Conservation (phyloP, 2,329 filamentous ascomycete species). For the Hymenotorrendiella dingleyae region DNA sequence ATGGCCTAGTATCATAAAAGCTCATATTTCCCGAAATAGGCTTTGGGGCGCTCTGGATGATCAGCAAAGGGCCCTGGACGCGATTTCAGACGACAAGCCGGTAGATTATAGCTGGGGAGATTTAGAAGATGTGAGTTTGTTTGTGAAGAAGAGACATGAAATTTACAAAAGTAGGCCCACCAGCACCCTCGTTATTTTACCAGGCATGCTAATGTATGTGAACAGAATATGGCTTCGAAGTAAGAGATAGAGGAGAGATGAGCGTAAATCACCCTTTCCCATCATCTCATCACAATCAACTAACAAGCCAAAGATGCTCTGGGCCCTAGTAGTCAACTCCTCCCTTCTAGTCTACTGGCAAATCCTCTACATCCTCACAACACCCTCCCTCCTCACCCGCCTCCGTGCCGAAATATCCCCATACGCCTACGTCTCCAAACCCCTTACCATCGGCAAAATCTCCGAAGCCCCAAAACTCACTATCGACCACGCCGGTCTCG, state of each 20-base stretch:
- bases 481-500: constrained; percentile 36
- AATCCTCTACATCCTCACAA: constrained; percentile 39
- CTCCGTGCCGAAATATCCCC: constrained; percentile 41
- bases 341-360: constrained; percentile 47
- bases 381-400: constrained; percentile 34
- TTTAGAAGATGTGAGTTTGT: constrained; percentile 41
- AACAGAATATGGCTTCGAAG: constrained; percentile 31
- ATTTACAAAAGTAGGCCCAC: constrained; percentile 31
- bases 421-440: constrained; percentile 34
- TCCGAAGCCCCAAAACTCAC: constrained; percentile 33
- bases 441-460: constrained; percentile 24
- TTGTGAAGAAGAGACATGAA: constrained; percentile 37
- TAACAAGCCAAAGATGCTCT: constrained; percentile 35
- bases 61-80: constrained; percentile 38
- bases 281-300: not conserved
- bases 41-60: constrained; percentile 36
- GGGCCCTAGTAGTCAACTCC: constrained; percentile 49
- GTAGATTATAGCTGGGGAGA: constrained; percentile 38
- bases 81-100: constrained; percentile 36
- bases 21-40: constrained; percentile 40
- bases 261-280: constrained; percentile 25
- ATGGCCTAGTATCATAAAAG: constrained; percentile 42
- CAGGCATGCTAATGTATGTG: constrained; percentile 7
- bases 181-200: constrained; percentile 1
- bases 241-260: constrained; percentile 38